Evolutionary conservation across 352 stramenopile genomes (phyloP).

Genomic region (Phytophthora megakarya): DNA sequence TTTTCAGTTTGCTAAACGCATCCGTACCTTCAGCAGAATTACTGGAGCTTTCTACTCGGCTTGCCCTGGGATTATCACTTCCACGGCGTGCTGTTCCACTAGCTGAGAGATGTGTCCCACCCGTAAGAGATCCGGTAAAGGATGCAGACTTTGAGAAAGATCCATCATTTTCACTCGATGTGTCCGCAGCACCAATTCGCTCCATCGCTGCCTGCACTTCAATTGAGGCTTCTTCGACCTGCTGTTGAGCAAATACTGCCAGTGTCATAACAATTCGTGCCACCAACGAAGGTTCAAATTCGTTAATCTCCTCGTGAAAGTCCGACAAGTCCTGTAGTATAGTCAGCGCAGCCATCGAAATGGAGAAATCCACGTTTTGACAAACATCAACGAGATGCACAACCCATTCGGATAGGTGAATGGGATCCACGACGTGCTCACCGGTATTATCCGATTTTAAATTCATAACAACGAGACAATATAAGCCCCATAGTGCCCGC

Average conservation of each 20-base stretch:
- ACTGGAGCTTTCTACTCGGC: slow-evolving; percentile 41
- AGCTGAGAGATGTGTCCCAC: slow-evolving; percentile 18
- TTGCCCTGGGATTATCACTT: slow-evolving; percentile 53
- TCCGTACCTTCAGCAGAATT: slow-evolving; percentile 48
- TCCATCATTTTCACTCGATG: slow-evolving; percentile 13
- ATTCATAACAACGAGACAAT: slow-evolving; percentile 77
- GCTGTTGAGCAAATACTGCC: slow-evolving; percentile 83
- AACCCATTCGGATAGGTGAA: slow-evolving; percentile 76
- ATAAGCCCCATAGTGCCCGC: slow-evolving; percentile 78
- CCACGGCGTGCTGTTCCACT: slow-evolving; percentile 35
- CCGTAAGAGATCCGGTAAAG: slow-evolving; percentile 39
- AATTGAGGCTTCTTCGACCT: slow-evolving; percentile 88
- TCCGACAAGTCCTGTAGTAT: slow-evolving; percentile 83
- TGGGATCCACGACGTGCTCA: slow-evolving; percentile 40
- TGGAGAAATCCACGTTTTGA: slow-evolving; percentile 69
- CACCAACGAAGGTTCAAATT: slow-evolving; percentile 66
- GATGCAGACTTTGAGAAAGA: slow-evolving; percentile 36
- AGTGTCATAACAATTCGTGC: slow-evolving; percentile 89
- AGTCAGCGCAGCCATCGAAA: slow-evolving; percentile 77
- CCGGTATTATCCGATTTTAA: slow-evolving; percentile 40
- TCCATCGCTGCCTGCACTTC: slow-evolving; percentile 86
- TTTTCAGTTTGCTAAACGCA: slow-evolving; percentile 76
- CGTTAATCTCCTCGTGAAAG: slow-evolving; percentile 74
- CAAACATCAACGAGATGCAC: slow-evolving; percentile 83
- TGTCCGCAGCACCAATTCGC: slow-evolving; percentile 34